Evolutionary conservation across 2,329 filamentous ascomycete genomes (phyloP).

Genomic region (Exophiala sp.): DNA sequence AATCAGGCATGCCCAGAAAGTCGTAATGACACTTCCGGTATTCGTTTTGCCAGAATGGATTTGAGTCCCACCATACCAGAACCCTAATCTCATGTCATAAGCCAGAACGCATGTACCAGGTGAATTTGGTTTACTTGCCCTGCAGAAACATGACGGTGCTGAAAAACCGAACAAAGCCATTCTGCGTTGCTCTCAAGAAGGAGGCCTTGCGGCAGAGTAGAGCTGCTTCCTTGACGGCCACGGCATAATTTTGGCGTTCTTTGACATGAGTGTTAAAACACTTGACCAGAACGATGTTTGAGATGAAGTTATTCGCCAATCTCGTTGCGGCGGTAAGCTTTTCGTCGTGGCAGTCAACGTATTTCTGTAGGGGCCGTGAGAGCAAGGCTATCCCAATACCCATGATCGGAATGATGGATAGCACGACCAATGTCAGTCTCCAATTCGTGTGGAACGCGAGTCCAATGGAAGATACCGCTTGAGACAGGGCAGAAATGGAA

Average conservation of each 20-base stretch:
- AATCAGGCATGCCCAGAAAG: conserved; percentile 78
- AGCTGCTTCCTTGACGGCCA: conserved; percentile 57
- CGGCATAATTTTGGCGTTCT: conserved; percentile 65
- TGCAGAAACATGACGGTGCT: conserved; percentile 76
- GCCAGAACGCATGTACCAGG: not conserved
- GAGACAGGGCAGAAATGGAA: conserved; percentile 61
- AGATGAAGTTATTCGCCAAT: conserved; percentile 64
- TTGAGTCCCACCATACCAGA: conserved; percentile 78
- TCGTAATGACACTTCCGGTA: conserved; percentile 70
- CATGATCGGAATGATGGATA: conserved; percentile 69
- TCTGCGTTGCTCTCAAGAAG: conserved; percentile 65
- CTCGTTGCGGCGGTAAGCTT: conserved; percentile 70
- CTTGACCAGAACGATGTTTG: conserved; percentile 80
- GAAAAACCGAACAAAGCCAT: conserved; percentile 70
- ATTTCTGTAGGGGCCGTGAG: conserved; percentile 59
- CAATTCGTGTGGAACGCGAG: conserved; percentile 78
- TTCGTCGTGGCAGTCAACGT: conserved; percentile 65
- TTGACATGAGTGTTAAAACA: conserved; percentile 72
- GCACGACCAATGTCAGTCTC: conserved; percentile 75
- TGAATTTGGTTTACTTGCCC: conserved; percentile 14
- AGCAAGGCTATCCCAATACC: conserved; percentile 58
- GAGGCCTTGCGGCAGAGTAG: conserved; percentile 66
- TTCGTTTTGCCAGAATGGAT: conserved; percentile 57
- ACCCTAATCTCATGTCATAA: conserved; percentile 49
- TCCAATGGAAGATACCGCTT: conserved; percentile 61